Percentiles rank a stretch among this genome's conserved stretches.
Conservation (phyloP, 225 moss, liverwort and hornwort species). For the Marchantia paleacea region DNA sequence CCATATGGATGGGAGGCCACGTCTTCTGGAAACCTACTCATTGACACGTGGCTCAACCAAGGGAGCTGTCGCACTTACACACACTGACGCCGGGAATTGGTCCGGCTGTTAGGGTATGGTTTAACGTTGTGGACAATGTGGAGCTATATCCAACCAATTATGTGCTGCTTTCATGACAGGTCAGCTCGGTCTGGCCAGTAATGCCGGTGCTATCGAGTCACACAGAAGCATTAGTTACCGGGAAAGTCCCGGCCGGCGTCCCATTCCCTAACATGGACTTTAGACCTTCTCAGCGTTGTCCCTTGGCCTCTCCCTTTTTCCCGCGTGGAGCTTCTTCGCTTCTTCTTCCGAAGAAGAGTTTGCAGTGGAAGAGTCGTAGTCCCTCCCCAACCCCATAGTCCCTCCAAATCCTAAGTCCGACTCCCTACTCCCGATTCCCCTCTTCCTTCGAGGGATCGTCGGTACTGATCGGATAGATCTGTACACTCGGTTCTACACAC, state of each 20-base stretch:
- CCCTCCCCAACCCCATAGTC: too few relatives aligned
- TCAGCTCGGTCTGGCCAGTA: background rate
- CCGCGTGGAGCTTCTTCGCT: background rate
- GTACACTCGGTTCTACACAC: background rate
- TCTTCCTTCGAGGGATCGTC: background rate
- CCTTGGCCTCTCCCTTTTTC: background rate
- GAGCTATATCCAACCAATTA: background rate
- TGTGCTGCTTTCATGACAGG: background rate
- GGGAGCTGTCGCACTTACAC: background rate
- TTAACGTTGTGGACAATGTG: background rate
- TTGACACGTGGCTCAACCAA: background rate
- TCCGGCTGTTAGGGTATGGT: conserved; percentile 1
- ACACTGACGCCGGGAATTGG: background rate
- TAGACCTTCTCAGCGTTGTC: background rate
- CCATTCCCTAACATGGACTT: background rate
- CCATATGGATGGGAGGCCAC: too few relatives aligned
- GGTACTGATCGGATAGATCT: conserved; percentile 1
- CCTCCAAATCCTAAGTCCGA: too few relatives aligned
- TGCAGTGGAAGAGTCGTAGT: background rate
- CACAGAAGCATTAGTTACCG: background rate
- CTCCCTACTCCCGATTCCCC: too few relatives aligned
- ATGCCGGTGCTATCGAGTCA: conserved; percentile 3
- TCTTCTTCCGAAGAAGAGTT: background rate
- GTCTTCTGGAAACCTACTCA: background rate
- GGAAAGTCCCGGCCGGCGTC: background rate